These are phyloP conservation scores for Starmerella khaoyaiensis DNA, from an alignment of 805 yeast genomes.

Conservation along the genomic window DNA sequence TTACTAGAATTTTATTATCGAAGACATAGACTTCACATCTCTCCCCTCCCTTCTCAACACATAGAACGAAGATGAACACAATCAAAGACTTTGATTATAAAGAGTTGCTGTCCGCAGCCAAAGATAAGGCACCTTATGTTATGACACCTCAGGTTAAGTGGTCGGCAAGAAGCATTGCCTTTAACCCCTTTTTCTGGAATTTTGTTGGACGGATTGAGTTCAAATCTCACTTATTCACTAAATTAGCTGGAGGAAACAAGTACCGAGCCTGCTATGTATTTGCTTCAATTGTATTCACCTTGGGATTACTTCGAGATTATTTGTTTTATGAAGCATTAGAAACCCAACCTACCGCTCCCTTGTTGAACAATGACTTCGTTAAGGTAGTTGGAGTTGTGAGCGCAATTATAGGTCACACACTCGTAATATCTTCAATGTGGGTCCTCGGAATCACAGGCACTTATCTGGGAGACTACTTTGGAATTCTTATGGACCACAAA, in stretches of 20 bases:
- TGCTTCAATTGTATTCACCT: constrained; percentile 69
- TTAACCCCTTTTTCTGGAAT: constrained; percentile 96
- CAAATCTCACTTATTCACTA: constrained; percentile 62
- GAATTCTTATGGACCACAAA: constrained; percentile 80
- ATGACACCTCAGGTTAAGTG: constrained; percentile 13
- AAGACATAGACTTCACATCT: too few species aligned
- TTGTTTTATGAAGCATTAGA: constrained; percentile 54
- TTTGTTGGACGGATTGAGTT: constrained; percentile 79
- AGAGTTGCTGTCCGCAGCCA: background rate
- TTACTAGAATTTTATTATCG: too few species aligned
- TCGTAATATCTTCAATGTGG: constrained; percentile 80
- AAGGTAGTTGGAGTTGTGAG: constrained; percentile 40
- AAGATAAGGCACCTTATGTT: constrained; percentile 5
- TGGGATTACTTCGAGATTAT: constrained; percentile 74
- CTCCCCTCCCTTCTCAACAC: too few species aligned
- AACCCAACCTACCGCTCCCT: constrained; percentile 53
- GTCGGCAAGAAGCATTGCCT: constrained; percentile 38
- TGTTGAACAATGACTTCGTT: constrained; percentile 33
- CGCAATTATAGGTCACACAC: constrained; percentile 60
- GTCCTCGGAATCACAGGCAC: constrained; percentile 92
- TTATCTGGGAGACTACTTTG: constrained; percentile 93
- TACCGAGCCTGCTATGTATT: constrained; percentile 71
- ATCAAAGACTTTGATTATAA: too few species aligned
- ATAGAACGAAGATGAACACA: too few species aligned
- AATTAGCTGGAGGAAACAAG: constrained; percentile 51